Base-by-base conservation (phyloP, 176 grass and related monocot genomes). In the Carex cristatella region DNA sequence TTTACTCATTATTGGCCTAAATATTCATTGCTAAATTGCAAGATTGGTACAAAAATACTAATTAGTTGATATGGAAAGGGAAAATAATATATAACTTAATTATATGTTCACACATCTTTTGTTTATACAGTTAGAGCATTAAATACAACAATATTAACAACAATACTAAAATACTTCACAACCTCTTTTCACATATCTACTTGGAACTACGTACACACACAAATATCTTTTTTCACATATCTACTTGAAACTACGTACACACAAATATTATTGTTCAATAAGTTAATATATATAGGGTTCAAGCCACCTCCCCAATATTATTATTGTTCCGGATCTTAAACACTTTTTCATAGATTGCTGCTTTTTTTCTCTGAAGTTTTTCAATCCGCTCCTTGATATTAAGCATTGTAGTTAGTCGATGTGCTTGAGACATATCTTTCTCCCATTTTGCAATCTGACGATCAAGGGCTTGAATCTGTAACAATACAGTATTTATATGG, bases 381-480 rank as follows among this genome's bases (percentile, higher is more conserved):
- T 89, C 83, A 15, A 89, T 85, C 63, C 85, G 61, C 4, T 77
- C 67, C 49, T 48, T 89, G 3, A 55, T 74, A 4, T 53, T 54
- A 14, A 81, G 40, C 10, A 44, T 10, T 35, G 31, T 44, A 7
- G 1, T 32, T 11, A 7, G 19, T 16, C 16, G 13, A 7, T 12
- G 28, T 3, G 16, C 9, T 35, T 56, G 30, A 31, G 30, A 2
- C 13, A 70, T 4, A 28, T 80, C 71, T 3, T 1, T 61, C 64
- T 89, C 70, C 18, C 70, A 44, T 16, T 2, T 77, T 46, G 8
- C 30, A 23, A 86, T 83, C 84, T 85, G 79, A n/a, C 88, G 80
- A 40, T 89, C 69, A n/a, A 82, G 65, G 5, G 84, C 84, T 53
- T 79, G 53, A 56, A 86, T 86, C 88, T 89, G 59, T 12, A 74